Evolutionary conservation across 345 rosid genomes (phyloP).

Genomic region (Dovyalis caffra): DNA sequence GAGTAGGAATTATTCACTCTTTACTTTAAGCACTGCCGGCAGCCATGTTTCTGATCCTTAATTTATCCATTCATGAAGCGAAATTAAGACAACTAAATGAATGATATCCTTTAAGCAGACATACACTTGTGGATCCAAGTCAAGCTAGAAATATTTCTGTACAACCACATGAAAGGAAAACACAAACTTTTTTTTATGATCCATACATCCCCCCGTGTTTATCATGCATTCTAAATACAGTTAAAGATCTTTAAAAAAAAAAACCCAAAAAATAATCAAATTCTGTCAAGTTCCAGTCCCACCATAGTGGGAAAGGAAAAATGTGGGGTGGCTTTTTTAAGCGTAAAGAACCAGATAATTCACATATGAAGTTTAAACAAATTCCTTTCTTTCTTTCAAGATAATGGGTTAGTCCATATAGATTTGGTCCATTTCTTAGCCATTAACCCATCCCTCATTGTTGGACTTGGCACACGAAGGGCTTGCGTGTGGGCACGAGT

Average conservation of each 20-base stretch:
- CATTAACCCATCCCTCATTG: conserved; percentile 17
- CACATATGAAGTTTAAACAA: not conserved
- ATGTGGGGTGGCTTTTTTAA: not conserved
- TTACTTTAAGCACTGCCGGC: no score
- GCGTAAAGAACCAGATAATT: not conserved
- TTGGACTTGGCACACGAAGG: not conserved
- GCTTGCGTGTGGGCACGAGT: not conserved
- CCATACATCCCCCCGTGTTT: not conserved
- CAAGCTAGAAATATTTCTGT: not conserved
- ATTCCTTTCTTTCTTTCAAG: conserved; percentile 3
- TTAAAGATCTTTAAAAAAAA: not conserved
- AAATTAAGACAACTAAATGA: not conserved
- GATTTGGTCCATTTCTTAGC: conserved; percentile 7
- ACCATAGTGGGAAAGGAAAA: conserved; percentile 3
- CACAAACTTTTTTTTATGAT: no score
- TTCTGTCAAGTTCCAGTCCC: conserved; percentile 12
- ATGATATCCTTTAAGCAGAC: not conserved
- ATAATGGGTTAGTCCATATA: not conserved
- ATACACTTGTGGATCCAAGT: conserved; percentile 1
- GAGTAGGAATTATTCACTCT: no score
- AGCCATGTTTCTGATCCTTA: no score
- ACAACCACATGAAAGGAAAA: not conserved
- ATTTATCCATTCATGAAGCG: no score
- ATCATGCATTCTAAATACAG: not conserved
- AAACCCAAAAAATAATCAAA: no score